Conservation (phyloP, 768 basidiomycete species). For the Collybiopsis luxurians region DNA sequence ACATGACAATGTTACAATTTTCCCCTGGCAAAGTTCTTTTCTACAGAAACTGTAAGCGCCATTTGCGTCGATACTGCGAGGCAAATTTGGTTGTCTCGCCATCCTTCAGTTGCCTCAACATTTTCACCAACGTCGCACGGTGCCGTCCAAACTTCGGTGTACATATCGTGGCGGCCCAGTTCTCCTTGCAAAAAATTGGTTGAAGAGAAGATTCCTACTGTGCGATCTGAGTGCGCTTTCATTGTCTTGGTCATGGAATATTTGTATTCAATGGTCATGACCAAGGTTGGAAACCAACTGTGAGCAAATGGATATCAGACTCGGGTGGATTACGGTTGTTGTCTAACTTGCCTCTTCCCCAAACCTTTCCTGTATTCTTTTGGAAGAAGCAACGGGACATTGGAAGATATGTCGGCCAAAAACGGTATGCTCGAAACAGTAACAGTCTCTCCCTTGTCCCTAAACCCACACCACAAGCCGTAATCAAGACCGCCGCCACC, state of each 20-base stretch:
- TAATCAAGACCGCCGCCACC: conserved; percentile 56
- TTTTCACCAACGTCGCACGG: conserved; percentile 54
- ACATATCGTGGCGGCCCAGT: conserved; percentile 53
- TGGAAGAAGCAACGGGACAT: conserved; percentile 47
- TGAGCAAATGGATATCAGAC: not conserved
- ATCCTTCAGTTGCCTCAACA: conserved; percentile 31
- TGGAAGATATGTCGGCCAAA: conserved; percentile 52
- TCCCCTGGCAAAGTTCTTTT: too few species aligned
- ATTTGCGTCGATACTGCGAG: conserved; percentile 62
- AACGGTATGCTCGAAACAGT: conserved; percentile 38
- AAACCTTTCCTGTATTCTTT: conserved; percentile 35
- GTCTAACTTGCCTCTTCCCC: conserved; percentile 2
- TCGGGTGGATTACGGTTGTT: not conserved
- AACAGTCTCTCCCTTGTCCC: conserved; percentile 29
- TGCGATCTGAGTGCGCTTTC: conserved; percentile 40
- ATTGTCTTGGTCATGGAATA: conserved; percentile 48
- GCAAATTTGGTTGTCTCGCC: conserved; percentile 66
- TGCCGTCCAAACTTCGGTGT: conserved; percentile 66
- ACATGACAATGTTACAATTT: too few species aligned
- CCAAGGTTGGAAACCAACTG: conserved; percentile 67
- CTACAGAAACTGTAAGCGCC: conserved; percentile 42
- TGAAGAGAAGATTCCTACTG: conserved; percentile 54
- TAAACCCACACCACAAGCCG: conserved; percentile 57
- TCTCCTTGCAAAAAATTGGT: conserved; percentile 53
- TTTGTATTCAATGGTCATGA: conserved; percentile 62